Conservation (phyloP, 1,139 yeast species). For the Hyphopichia pseudoburtonii region DNA sequence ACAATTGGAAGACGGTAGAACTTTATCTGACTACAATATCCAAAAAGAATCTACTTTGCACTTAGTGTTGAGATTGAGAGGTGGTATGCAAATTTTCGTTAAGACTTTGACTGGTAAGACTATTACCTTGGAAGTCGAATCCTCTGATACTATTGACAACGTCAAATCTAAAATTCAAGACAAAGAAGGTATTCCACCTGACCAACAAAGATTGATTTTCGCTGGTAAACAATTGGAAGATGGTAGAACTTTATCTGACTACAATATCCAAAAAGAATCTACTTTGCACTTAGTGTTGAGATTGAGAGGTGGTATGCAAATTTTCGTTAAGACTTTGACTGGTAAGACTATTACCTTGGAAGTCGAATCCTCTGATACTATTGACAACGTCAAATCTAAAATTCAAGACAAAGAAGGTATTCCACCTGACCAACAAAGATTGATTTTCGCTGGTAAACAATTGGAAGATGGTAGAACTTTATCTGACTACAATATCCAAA, state of each 20-base stretch:
- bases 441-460: slow-evolving; percentile 60
- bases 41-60: slow-evolving; percentile 67
- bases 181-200: slow-evolving; percentile 98
- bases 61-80: slow-evolving; percentile 94
- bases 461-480: slow-evolving; percentile 67
- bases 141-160: slow-evolving; percentile 55
- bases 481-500: slow-evolving; percentile 67
- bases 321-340: slow-evolving; percentile 57
- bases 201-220: slow-evolving; percentile 95
- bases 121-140: slow-evolving; percentile 35
- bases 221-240: slow-evolving; percentile 99
- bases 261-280: slow-evolving; percentile 50
- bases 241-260: slow-evolving; percentile 69
- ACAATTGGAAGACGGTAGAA: slow-evolving; percentile 99
- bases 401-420: slow-evolving; percentile 57
- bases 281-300: slow-evolving; percentile 95
- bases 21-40: slow-evolving; percentile 43
- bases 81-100: slow-evolving; percentile 99
- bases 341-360: slow-evolving; percentile 72
- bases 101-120: slow-evolving; percentile 98
- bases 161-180: slow-evolving; percentile 98
- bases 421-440: slow-evolving; percentile 55
- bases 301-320: slow-evolving; percentile 96
- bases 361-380: slow-evolving; percentile 72
- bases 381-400: slow-evolving; percentile 60